Percentiles rank a stretch among this genome's conserved stretches.
Conservation (phyloP, 2,329 filamentous ascomycete species). For the Pyrenophora seminiperda region DNA sequence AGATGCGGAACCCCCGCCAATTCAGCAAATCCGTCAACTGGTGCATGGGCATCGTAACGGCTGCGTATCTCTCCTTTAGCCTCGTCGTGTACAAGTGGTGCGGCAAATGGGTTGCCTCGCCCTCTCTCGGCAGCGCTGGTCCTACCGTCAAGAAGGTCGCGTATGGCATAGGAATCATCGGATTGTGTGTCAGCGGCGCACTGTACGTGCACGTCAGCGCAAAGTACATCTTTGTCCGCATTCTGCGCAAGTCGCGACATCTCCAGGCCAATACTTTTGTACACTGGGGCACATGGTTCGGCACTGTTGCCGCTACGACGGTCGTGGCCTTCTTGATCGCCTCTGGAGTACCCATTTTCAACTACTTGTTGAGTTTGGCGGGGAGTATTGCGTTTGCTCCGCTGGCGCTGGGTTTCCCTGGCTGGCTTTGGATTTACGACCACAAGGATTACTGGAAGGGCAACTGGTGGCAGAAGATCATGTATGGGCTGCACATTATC, state of each 20-base stretch:
- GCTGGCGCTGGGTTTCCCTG: slow-evolving; percentile 55
- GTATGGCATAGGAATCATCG: slow-evolving; percentile 63
- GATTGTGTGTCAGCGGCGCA: slow-evolving; percentile 58
- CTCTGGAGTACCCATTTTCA: slow-evolving; percentile 61
- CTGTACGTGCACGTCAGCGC: slow-evolving; percentile 58
- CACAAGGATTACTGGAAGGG: slow-evolving; percentile 52
- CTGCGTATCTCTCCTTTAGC: slow-evolving; percentile 63
- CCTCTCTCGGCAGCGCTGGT: slow-evolving; percentile 66
- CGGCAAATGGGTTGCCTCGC: slow-evolving; percentile 66
- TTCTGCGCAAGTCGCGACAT: slow-evolving; percentile 58
- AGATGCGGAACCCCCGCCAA: slow-evolving; percentile 65
- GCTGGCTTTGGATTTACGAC: slow-evolving; percentile 59
- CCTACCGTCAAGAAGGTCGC: slow-evolving; percentile 64
- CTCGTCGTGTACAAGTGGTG: slow-evolving; percentile 67
- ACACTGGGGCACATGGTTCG: slow-evolving; percentile 64
- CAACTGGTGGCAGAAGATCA: slow-evolving; percentile 37
- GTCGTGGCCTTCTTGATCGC: slow-evolving; percentile 58
- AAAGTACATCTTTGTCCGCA: slow-evolving; percentile 63
- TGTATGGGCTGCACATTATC: slow-evolving; percentile 51
- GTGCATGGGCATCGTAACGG: slow-evolving; percentile 64
- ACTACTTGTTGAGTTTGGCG: slow-evolving; percentile 56
- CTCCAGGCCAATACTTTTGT: slow-evolving; percentile 58
- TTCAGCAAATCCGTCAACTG: slow-evolving; percentile 65
- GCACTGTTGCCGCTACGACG: slow-evolving; percentile 51
- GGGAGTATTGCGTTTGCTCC: slow-evolving; percentile 60